A percentile compares a stretch with the other conserved stretches of the same genome.
Conservation (phyloP, 768 basidiomycete genomes). For the Punctularia strigosozonata region DNA sequence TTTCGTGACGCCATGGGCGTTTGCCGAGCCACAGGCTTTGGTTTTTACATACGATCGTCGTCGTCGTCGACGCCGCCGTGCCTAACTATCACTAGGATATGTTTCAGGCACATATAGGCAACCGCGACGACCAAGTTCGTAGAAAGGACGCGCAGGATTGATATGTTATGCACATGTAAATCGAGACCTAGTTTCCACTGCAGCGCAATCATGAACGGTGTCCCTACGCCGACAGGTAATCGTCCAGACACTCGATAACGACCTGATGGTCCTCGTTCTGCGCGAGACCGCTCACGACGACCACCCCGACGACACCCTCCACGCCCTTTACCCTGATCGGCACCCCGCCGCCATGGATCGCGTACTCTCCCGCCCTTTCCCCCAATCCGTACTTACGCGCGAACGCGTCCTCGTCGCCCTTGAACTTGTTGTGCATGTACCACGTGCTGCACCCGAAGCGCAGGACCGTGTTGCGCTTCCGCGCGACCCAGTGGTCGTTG, state of each 20-base stretch:
- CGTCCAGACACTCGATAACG: slow-evolving; percentile 17
- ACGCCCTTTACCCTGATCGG: slow-evolving; percentile 21
- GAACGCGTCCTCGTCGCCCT: background rate
- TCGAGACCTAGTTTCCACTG: too few species aligned
- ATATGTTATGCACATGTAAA: too few species aligned
- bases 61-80: too few species aligned
- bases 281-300: slow-evolving; percentile 22
- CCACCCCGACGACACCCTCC: slow-evolving; percentile 22
- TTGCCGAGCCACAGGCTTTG: too few species aligned
- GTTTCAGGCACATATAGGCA: too few species aligned
- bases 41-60: too few species aligned
- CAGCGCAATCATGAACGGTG: too few species aligned
- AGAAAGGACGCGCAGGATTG: too few species aligned
- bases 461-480: slow-evolving; percentile 20
- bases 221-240: slow-evolving; percentile 11
- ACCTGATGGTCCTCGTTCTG: slow-evolving; percentile 20
- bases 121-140: too few species aligned
- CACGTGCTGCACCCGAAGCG: slow-evolving; percentile 19
- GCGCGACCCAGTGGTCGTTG: slow-evolving; percentile 21
- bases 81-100: too few species aligned
- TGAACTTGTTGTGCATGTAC: slow-evolving; percentile 7
- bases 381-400: slow-evolving; percentile 12
- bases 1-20: too few species aligned
- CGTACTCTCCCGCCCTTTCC: slow-evolving; percentile 14
- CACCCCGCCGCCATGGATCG: slow-evolving; percentile 21